Percentiles rank a stretch among this genome's conserved stretches.
These are phyloP conservation scores for Eucalyptus regnans DNA, from an alignment of 345 rosid species.

Conservation along the genomic window DNA sequence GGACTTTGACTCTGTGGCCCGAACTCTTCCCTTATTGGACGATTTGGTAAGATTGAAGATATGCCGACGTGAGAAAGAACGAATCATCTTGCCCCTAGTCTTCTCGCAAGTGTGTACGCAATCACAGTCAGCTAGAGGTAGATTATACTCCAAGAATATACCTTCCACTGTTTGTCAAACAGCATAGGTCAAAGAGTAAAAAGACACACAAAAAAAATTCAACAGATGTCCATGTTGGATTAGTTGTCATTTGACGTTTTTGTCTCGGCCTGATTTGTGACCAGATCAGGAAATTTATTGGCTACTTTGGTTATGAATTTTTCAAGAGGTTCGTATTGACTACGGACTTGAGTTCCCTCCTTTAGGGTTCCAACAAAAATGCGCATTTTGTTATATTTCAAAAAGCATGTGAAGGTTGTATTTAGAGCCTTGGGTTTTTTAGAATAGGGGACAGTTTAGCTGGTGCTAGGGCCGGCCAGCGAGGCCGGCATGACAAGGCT, in stretches of 20 bases:
- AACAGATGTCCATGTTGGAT: background rate
- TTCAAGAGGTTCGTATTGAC: background rate
- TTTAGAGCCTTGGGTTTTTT: background rate
- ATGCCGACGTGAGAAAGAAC: background rate
- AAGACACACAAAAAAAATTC: background rate
- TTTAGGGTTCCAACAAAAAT: background rate
- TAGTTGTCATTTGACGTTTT: background rate
- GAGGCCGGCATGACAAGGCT: background rate
- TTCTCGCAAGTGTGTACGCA: background rate
- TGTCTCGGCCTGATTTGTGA: background rate
- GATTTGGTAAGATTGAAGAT: background rate
- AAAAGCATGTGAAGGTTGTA: background rate
- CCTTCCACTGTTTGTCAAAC: background rate
- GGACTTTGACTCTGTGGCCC: background rate
- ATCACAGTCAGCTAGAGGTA: background rate
- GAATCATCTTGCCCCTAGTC: background rate
- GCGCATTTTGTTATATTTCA: background rate
- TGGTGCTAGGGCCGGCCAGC: background rate
- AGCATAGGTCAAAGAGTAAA: background rate
- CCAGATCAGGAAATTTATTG: background rate
- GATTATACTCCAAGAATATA: background rate
- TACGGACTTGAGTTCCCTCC: background rate
- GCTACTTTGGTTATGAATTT: background rate
- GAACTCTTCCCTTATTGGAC: background rate
- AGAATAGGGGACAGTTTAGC: background rate